phyloP scores from a whole-genome alignment of 768 basidiomycete genomes.

The Hemileccinum rubropunctum region DNA sequence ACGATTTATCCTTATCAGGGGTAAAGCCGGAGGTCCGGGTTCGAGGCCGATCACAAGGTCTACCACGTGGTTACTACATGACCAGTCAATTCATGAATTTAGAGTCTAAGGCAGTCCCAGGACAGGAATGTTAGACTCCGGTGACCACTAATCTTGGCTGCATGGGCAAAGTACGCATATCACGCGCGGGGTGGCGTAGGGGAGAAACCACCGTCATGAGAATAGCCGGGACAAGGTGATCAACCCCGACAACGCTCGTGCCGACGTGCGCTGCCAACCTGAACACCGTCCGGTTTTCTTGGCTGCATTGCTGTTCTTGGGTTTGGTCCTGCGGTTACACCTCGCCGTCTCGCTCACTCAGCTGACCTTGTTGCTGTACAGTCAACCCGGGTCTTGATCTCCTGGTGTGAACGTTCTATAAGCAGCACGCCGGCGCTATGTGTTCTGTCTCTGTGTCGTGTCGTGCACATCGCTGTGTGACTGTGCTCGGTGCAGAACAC shows the following conservation, averaged over 20 bases:
- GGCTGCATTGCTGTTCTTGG: no score
- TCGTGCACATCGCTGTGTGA: not conserved
- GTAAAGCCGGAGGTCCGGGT: not conserved
- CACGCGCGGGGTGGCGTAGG: not conserved
- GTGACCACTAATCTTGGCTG: not conserved
- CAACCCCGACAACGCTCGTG: not conserved
- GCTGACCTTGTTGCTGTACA: slow-evolving; percentile 1
- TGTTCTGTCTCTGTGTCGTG: not conserved
- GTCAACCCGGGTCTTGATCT: not conserved
- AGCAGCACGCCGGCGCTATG: not conserved
- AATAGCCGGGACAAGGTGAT: not conserved
- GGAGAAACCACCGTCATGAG: slow-evolving; percentile 2
- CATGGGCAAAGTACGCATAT: not conserved
- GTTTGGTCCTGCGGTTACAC: not conserved
- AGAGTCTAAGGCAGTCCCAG: no score
- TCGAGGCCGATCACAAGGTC: not conserved
- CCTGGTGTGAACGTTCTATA: slow-evolving; percentile 2
- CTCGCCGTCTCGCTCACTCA: slow-evolving; percentile 3
- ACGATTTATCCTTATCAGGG: no score
- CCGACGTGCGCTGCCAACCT: not conserved
- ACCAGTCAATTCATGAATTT: no score
- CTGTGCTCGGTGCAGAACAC: not conserved
- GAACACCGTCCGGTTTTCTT: no score
- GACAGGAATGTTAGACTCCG: not conserved
- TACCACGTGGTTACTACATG: not conserved